Evolutionary conservation across 208 protist species (phyloP), one percentile per base, ranked within the genome.

Genomic region (Leishmania tropica): DNA sequence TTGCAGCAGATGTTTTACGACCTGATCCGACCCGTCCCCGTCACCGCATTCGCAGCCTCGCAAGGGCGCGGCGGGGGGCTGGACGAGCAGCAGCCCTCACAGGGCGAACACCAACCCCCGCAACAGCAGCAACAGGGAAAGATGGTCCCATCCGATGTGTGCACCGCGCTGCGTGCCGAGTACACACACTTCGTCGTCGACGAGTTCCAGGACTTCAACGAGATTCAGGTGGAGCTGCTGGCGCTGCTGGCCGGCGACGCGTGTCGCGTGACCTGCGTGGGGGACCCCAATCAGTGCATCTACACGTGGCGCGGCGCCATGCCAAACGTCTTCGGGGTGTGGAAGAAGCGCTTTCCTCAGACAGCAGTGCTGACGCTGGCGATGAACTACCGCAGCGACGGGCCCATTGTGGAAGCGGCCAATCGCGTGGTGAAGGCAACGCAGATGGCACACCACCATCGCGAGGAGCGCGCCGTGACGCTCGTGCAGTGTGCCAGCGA

Each of bases 161-260:
- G 91, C 37, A 6, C 62, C 5, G 79, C 77, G 40, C 79, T 96
- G 6, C 93, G 85, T 13, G 48, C 75, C 3, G 83, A 87, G 42
- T 96, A 89, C 86, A 96, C 93, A 3, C 95, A 98, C 87, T 91
- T 96, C 64, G 86, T 98, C 37, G 93, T 98, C 28, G 95, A 98
- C 77, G 95, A 98, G 85, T 96, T 98, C 64, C 95, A 98, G 76
- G 95, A 98, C 79, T 85, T 98, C 53, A 96, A 96, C 85, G 92
- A 96, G 72, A 87, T 98, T 28, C 95, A 98, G 84, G 82, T 96
- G 47, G 93, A 98, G 79, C 90, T 96, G 75, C 81, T 96, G 17
- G 92, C 93, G 2, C 88, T 94, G 42, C 85, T 98, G 47, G 95
- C 92, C 2, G 95, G 93, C 10, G 91, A 96, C 40, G 89, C 68